Conservation (phyloP, 2,329 filamentous ascomycete species). For the Alternaria sp. region DNA sequence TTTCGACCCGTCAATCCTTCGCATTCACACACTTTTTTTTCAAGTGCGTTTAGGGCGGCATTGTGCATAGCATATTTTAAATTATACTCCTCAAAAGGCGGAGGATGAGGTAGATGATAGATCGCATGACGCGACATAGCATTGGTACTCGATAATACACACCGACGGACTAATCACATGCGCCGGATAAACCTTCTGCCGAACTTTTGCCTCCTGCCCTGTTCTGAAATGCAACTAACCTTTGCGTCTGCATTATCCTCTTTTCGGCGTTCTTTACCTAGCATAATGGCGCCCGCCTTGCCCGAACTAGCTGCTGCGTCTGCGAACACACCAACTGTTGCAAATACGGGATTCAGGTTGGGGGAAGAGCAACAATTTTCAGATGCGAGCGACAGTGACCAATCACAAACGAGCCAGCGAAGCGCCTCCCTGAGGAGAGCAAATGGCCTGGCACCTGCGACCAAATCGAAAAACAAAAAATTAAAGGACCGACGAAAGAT, state of each 20-base stretch:
- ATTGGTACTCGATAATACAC: slow-evolving; percentile 28
- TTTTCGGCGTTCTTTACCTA: slow-evolving; percentile 7
- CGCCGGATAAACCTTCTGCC: slow-evolving; percentile 30
- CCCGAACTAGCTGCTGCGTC: slow-evolving; percentile 9
- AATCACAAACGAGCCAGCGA: slow-evolving; percentile 35
- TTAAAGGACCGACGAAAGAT: slow-evolving; percentile 34
- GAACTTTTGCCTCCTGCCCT: slow-evolving; percentile 24
- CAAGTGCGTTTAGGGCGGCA: slow-evolving; percentile 24
- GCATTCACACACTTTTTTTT: slow-evolving; percentile 21
- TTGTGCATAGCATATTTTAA: slow-evolving; percentile 35
- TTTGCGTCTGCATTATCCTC: slow-evolving; percentile 11
- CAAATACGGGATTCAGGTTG: slow-evolving; percentile 27
- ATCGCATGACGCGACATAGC: slow-evolving; percentile 28
- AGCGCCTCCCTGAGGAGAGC: slow-evolving; percentile 26
- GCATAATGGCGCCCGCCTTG: slow-evolving; percentile 22
- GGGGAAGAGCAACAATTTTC: slow-evolving; percentile 19
- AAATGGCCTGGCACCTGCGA: slow-evolving; percentile 23
- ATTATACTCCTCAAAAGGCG: slow-evolving; percentile 26
- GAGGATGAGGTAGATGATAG: slow-evolving; percentile 36
- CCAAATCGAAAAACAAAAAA: slow-evolving; percentile 22
- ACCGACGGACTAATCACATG: slow-evolving; percentile 34
- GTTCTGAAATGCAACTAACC: slow-evolving; percentile 15
- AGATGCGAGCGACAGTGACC: slow-evolving; percentile 35
- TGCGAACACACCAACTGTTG: not conserved
- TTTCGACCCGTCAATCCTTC: slow-evolving; percentile 25